A percentile compares a stretch with the other conserved stretches of the same genome.
phyloP scores from a whole-genome alignment of 2,329 filamentous ascomycete species.

The Nectriaceae sp. region DNA sequence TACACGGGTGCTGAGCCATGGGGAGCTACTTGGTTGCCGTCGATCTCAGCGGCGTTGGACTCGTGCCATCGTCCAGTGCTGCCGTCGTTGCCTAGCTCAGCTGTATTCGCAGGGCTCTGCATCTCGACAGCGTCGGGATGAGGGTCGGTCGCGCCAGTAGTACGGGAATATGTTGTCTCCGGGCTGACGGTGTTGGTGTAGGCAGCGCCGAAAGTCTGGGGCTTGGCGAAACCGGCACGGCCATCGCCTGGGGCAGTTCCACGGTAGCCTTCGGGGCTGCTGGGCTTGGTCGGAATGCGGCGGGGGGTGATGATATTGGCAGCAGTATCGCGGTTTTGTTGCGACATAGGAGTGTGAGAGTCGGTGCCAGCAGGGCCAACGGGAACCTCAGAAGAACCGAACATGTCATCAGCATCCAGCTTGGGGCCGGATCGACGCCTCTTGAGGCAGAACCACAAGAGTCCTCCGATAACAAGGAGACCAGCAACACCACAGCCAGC shows the following conservation, averaged over 20 bases:
- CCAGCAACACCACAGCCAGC: conserved; percentile 40
- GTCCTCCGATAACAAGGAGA: conserved; percentile 32
- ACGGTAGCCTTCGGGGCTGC: conserved; percentile 38
- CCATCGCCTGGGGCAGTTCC: conserved; percentile 42
- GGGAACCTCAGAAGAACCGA: conserved; percentile 46
- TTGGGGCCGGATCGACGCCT: conserved; percentile 34
- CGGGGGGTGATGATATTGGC: conserved; percentile 27
- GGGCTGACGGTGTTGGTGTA: conserved; percentile 30
- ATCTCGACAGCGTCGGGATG: conserved; percentile 26
- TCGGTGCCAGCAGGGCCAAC: conserved; percentile 32
- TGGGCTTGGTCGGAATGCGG: conserved; percentile 27
- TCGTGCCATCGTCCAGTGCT: conserved; percentile 36
- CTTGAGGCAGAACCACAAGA: conserved; percentile 33
- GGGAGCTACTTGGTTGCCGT: conserved; percentile 34
- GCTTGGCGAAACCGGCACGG: conserved; percentile 42
- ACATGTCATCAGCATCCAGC: conserved; percentile 40
- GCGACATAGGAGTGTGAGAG: conserved; percentile 34
- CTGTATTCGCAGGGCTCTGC: conserved; percentile 25
- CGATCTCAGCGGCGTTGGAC: conserved; percentile 41
- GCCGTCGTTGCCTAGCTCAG: conserved; percentile 37
- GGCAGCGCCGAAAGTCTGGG: conserved; percentile 34
- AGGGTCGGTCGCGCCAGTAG: conserved; percentile 5
- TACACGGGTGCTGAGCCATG: conserved; percentile 35
- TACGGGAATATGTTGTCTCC: conserved; percentile 26
- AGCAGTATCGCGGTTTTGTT: conserved; percentile 24